Evolutionary conservation across 495 filamentous ascomycete genomes (phyloP), one percentile per base, ranked within the genome.

Genomic region (Neurospora sp.): DNA sequence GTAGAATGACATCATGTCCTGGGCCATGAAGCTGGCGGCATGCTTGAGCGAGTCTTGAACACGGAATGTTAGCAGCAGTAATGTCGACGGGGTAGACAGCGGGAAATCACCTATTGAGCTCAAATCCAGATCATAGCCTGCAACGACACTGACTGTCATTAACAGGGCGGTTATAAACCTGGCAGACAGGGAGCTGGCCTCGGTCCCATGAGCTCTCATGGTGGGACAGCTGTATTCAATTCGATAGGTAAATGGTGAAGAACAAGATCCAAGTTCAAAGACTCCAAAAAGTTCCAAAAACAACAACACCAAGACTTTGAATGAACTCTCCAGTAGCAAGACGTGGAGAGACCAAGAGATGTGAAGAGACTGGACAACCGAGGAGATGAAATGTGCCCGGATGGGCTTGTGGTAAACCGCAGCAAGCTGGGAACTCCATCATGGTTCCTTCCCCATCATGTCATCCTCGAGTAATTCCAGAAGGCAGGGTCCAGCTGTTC

Each of bases 1-100:
- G 75, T 94, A 94, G 78, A 89, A 91, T 48, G 82, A 84, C 86
- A 93, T 90, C 83, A 93, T 88, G 71, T 89, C 90, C 70, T 87
- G 81, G 7, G 88, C 85, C 70, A 87, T 81, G 40, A 85, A 83
- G 65, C 83, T 86, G 14, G 92, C 89, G 40, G 89, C 86, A 73
- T 85, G 76, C 77, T 87, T 89, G 74, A 94, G 83, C 1, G 91
- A 92, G 76, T 89, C 92, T 94, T 69, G 27, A 48, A 22, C 14
- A 14, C 9, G 40, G 9, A 44, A 42, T 31, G 44, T 37, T 41
- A 68, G 65, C 12, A 37, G 37, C 11, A 35, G 40, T 27, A 20
- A 1, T 5, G 16, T 11, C 2, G 37, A 18, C 8, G 16, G 2
- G 7, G 5, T 3, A 20, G 39, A 3, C 72, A n/a, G 16, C 3